Evolutionary conservation across 2,329 filamentous ascomycete genomes (phyloP).

Genomic region (Ceratocystis alfenasii): DNA sequence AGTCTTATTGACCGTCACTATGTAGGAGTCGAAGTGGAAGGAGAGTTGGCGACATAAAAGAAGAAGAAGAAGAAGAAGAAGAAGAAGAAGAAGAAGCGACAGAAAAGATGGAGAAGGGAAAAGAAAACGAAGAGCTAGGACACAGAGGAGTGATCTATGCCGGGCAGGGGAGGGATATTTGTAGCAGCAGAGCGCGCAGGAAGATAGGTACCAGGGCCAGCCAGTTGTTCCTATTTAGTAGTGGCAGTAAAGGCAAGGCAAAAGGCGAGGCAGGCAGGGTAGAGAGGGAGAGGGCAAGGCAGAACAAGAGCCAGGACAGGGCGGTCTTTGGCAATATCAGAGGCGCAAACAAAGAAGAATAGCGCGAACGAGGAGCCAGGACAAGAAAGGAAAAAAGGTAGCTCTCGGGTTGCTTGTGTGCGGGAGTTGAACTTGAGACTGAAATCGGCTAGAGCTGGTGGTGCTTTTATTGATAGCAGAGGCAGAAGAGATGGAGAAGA

Average conservation of each 20-base stretch:
- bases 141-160: background rate
- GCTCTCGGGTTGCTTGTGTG: too few relatives aligned
- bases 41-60: constrained; percentile 1
- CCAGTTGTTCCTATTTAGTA: background rate
- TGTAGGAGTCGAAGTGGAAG: background rate
- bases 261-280: constrained; percentile 3
- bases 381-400: background rate
- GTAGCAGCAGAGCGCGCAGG: background rate
- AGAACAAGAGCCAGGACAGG: background rate
- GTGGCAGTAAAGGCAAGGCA: constrained; percentile 6
- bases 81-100: background rate
- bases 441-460: too few relatives aligned
- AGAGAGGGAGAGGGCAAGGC: background rate
- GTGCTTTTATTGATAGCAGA: too few relatives aligned
- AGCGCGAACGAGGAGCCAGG: background rate
- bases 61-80: background rate
- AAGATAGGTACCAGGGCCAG: background rate
- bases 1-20: background rate
- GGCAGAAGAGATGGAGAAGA: too few relatives aligned
- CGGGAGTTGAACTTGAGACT: too few relatives aligned
- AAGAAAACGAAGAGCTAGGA: background rate
- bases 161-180: constrained; percentile 4
- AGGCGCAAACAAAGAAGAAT: background rate
- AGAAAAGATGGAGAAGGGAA: background rate
- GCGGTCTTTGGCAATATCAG: background rate